Base-by-base conservation (phyloP, 2,329 filamentous ascomycete species). In the Beauveria pseudobassiana region DNA sequence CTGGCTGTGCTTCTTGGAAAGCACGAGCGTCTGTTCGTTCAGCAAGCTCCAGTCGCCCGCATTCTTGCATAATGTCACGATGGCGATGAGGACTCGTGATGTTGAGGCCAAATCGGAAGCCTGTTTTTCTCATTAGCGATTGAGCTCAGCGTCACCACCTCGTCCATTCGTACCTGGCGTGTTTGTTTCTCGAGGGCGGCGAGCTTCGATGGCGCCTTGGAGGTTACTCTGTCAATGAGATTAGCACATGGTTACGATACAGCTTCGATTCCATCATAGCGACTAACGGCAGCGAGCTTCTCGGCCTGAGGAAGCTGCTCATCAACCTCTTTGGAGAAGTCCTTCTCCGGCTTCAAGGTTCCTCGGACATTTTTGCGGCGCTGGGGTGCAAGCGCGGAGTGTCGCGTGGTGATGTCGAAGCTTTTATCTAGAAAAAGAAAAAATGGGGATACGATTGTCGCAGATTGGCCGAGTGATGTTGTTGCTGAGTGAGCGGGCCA, bases 1-100 rank as follows among this genome's bases (percentile, higher is more conserved):
- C 81, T 99, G 95, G 70, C 93, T 91, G 89, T 99, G 95, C 82
- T 99, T 99, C 87, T 99, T 99, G 67, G 95, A 98, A 62, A 99
- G 83, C 66, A 97, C 83, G 70, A 96, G 83, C 65, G 96, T 91
- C 79, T 99, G 95, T 78, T 99, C 95, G 74, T 96, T 98, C 78
- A 99, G 84, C 71, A 97, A 80, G 75, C 86, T 87, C 95, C 95
- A 99, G 75, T 99, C 92, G 68, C 88, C 88, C 22, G 90, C 87
- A 75, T 96, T 83, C 78, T 97, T 98, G 80, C 91, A 93, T 80
- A 98, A 86, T 73, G 91, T 96, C 74, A 96, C 91, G 74, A 99
- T 95, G 65, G 87, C 82, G 72, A 96, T 81, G 69, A 99, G 82
- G 66, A 96, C 80, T 74, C 93, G 87, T 67, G 93, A 97, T 71